A percentile compares a stretch with the other conserved stretches of the same genome.
Evolutionary conservation across 2,329 filamentous ascomycete genomes (phyloP).

Genomic region (Teratosphaeria gauchensis): DNA sequence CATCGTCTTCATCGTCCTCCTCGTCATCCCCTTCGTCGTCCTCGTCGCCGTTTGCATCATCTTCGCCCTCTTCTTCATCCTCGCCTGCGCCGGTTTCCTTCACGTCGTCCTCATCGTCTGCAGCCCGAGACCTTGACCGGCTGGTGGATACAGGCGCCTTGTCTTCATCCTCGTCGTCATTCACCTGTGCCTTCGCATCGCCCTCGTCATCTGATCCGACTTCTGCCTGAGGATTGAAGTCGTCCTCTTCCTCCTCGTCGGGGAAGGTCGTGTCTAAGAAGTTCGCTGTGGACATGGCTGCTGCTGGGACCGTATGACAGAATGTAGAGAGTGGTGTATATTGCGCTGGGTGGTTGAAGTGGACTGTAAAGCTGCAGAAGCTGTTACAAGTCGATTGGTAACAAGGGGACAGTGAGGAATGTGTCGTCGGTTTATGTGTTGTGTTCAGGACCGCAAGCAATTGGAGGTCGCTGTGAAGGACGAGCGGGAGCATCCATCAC

Average conservation of each 20-base stretch:
- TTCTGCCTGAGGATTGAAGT: conserved; percentile 77
- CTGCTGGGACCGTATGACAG: neutral
- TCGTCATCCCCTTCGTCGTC: conserved; percentile 22
- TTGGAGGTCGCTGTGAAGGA: neutral
- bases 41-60: conserved; percentile 24
- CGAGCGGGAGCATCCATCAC: neutral
- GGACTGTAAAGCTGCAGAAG: neutral
- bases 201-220: conserved; percentile 62
- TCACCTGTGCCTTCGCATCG: conserved; percentile 22
- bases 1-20: conserved; percentile 25
- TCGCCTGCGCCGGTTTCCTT: conserved; percentile 51
- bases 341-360: neutral
- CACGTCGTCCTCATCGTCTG: conserved; percentile 40
- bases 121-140: conserved; percentile 22
- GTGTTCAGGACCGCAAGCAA: neutral
- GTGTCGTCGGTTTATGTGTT: neutral
- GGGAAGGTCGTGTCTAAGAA: conserved; percentile 43
- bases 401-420: neutral
- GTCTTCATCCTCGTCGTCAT: conserved; percentile 29
- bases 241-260: conserved; percentile 65
- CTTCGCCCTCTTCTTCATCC: conserved; percentile 14
- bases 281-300: conserved; percentile 15
- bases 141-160: conserved; percentile 25
- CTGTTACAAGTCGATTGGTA: neutral
- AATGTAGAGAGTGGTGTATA: neutral